Evolutionary conservation across 805 yeast genomes (phyloP).

Genomic region (Lipomyces oligophaga): DNA sequence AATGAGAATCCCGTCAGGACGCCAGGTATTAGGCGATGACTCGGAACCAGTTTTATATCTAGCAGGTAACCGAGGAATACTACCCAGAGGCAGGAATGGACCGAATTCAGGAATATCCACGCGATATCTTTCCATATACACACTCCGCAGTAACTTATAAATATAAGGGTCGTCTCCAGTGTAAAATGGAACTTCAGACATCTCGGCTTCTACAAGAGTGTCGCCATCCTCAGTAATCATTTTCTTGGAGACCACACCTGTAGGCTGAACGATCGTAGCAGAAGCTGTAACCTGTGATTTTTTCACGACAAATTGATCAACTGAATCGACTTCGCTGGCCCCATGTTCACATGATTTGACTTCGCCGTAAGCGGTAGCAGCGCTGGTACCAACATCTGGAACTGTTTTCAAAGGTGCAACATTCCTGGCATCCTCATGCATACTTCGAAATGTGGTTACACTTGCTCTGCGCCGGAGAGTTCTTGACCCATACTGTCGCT

Average conservation of each 20-base stretch:
- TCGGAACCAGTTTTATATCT: slow-evolving; percentile 5
- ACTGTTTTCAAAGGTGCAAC: slow-evolving; percentile 19
- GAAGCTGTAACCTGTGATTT: background rate
- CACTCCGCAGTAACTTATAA: slow-evolving; percentile 49
- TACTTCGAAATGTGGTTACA: slow-evolving; percentile 13
- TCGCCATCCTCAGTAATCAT: slow-evolving; percentile 1
- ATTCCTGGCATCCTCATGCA: slow-evolving; percentile 2
- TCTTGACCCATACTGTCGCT: slow-evolving; percentile 16
- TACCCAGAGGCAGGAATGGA: slow-evolving; percentile 27
- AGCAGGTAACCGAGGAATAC: slow-evolving; percentile 16
- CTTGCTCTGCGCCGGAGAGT: slow-evolving; percentile 20
- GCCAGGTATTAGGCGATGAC: slow-evolving; percentile 28
- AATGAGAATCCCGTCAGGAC: slow-evolving; percentile 53
- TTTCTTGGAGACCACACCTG: too few species aligned
- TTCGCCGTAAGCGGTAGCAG: slow-evolving; percentile 24
- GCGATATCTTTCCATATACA: slow-evolving; percentile 54
- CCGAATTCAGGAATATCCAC: slow-evolving; percentile 71
- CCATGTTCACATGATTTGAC: slow-evolving; percentile 18
- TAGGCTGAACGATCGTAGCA: background rate
- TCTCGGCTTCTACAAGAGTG: slow-evolving; percentile 6
- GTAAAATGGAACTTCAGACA: slow-evolving; percentile 44
- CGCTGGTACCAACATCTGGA: slow-evolving; percentile 27
- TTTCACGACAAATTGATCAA: too few species aligned
- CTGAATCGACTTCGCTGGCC: background rate
- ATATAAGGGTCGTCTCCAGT: slow-evolving; percentile 65